Conservation (phyloP, 2,329 filamentous ascomycete species). For the Trichoderma sp. region DNA sequence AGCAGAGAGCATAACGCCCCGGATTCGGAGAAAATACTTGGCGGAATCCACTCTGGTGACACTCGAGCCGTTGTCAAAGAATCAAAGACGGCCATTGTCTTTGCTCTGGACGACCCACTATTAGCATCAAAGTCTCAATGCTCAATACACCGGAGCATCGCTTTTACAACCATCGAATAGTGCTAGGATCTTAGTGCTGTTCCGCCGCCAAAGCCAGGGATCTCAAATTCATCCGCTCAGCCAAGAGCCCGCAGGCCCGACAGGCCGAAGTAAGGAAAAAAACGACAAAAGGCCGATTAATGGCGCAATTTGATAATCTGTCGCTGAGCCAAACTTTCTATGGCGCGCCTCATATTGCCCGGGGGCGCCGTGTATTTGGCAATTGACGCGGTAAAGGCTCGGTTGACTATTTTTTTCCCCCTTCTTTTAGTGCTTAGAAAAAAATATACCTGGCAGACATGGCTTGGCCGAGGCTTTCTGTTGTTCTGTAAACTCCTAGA, state of each 20-base stretch:
- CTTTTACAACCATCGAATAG: not conserved
- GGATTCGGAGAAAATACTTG: not conserved
- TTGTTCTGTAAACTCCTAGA: not conserved
- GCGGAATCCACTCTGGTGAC: not conserved
- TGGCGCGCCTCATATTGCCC: not conserved
- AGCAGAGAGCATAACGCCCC: not conserved
- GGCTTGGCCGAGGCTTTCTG: not conserved
- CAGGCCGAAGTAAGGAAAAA: not conserved
- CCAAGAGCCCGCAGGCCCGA: not conserved
- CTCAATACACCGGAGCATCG: slow-evolving; percentile 3
- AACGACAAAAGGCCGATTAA: slow-evolving; percentile 17
- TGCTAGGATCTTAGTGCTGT: not conserved
- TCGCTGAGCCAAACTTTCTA: not conserved
- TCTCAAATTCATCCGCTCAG: not conserved
- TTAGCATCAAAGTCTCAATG: not conserved
- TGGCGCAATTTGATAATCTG: slow-evolving; percentile 12
- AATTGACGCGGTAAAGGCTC: slow-evolving; percentile 16
- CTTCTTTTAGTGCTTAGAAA: slow-evolving; percentile 3
- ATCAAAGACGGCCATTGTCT: not conserved
- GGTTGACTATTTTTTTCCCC: slow-evolving; percentile 8
- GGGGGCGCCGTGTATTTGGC: not conserved
- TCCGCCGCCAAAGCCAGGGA: not conserved
- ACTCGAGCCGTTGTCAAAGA: not conserved
- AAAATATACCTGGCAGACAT: not conserved
- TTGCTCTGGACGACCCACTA: not conserved